Conservation (phyloP, 2,329 filamentous ascomycete species). For the Penicillium concentricum region DNA sequence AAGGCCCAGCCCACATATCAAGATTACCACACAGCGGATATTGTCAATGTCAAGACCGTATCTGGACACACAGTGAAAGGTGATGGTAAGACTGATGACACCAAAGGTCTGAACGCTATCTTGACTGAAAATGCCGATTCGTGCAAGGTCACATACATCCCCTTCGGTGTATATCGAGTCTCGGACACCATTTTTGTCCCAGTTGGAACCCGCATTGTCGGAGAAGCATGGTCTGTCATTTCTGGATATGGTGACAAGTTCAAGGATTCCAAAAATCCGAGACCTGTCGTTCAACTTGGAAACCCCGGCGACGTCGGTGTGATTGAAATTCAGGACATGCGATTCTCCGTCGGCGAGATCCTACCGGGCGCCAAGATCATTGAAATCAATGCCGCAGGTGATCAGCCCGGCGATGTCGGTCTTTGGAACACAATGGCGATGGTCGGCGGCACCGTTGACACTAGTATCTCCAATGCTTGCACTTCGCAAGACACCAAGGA, state of each 20-base stretch:
- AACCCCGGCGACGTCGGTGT: slow-evolving; percentile 50
- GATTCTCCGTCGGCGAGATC: slow-evolving; percentile 51
- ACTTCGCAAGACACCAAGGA: slow-evolving; percentile 32
- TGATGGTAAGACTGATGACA: slow-evolving; percentile 45
- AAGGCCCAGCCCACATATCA: slow-evolving; percentile 46
- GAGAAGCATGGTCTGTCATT: slow-evolving; percentile 56
- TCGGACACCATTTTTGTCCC: slow-evolving; percentile 49
- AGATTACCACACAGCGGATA: slow-evolving; percentile 40
- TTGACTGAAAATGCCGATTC: slow-evolving; percentile 29
- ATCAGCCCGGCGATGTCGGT: slow-evolving; percentile 50
- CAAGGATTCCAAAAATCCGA: slow-evolving; percentile 44
- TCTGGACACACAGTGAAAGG: slow-evolving; percentile 41
- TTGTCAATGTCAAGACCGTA: slow-evolving; percentile 51
- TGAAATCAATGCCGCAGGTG: slow-evolving; percentile 54
- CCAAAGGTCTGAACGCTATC: slow-evolving; percentile 36
- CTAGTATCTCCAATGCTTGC: slow-evolving; percentile 42
- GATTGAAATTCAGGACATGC: slow-evolving; percentile 54
- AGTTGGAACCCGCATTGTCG: slow-evolving; percentile 51
- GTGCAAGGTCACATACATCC: slow-evolving; percentile 36
- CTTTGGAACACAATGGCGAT: slow-evolving; percentile 51
- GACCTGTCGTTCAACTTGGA: slow-evolving; percentile 54
- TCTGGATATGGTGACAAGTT: slow-evolving; percentile 51
- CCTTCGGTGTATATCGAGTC: slow-evolving; percentile 42
- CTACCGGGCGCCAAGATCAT: slow-evolving; percentile 47
- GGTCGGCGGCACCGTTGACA: slow-evolving; percentile 49